Conservation (phyloP, 225 moss, liverwort and hornwort genomes). For the Takakia lepidozioides region DNA sequence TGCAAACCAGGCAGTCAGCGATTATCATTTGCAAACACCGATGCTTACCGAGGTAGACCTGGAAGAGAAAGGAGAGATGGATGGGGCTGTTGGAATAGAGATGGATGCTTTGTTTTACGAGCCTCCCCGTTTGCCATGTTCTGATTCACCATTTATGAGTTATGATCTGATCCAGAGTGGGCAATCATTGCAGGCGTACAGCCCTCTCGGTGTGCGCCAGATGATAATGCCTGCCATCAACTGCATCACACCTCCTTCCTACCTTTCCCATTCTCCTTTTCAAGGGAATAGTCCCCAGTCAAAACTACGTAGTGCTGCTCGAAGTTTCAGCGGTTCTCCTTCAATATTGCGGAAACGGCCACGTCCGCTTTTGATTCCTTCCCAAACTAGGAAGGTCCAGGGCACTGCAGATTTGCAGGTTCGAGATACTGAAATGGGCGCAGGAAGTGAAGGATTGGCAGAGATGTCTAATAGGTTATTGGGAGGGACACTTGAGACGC, state of each 20-base stretch:
- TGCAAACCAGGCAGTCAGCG: conserved; percentile 25
- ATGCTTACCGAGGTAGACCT: conserved; percentile 73
- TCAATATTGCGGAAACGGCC: conserved; percentile 90
- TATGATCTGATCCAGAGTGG: conserved; percentile 75
- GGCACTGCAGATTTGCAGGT: conserved; percentile 43
- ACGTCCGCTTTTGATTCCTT: conserved; percentile 44
- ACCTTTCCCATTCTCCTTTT: conserved; percentile 57
- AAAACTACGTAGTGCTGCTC: conserved; percentile 78
- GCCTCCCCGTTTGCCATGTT: conserved; percentile 34
- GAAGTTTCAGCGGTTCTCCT: conserved; percentile 88
- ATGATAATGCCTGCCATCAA: conserved; percentile 88
- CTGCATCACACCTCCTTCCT: conserved; percentile 68
- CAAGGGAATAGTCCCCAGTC: conserved; percentile 81
- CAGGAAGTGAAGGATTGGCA: conserved; percentile 15
- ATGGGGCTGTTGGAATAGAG: conserved; percentile 15
- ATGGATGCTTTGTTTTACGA: conserved; percentile 60
- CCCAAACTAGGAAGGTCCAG: conserved; percentile 18
- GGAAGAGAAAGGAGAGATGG: conserved; percentile 15
- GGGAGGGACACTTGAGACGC: conserved; percentile 14
- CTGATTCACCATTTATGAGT: conserved; percentile 77
- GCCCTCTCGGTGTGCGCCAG: conserved; percentile 89
- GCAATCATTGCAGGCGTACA: conserved; percentile 79
- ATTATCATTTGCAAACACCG: conserved; percentile 48
- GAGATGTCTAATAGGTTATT: conserved; percentile 6
- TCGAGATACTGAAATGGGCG: conserved; percentile 31